These are phyloP conservation scores for Leucaena leucocephala DNA, from an alignment of 306 rosid genomes.

Conservation along the genomic window DNA sequence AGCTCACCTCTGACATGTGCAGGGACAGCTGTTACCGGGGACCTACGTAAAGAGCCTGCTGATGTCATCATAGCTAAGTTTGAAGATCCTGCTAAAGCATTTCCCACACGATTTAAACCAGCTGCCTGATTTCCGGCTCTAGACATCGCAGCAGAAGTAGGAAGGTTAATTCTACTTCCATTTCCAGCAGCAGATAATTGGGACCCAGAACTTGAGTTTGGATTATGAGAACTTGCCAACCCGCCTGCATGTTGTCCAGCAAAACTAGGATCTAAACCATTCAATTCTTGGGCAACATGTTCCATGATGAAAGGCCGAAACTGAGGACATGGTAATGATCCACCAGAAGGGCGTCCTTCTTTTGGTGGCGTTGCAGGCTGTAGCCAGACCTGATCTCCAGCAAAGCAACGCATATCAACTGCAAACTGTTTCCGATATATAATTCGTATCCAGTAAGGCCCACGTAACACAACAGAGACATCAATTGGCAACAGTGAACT, in stretches of 20 bases:
- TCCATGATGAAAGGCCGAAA: conserved; percentile 99
- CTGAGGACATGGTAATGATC: conserved; percentile 97
- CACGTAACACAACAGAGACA: conserved; percentile 98
- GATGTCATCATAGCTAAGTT: conserved; percentile 72
- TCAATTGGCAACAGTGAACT: conserved; percentile 97
- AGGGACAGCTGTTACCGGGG: conserved; percentile 91
- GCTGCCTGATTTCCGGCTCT: conserved; percentile 80
- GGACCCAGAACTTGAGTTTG: conserved; percentile 64
- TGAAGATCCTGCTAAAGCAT: conserved; percentile 76
- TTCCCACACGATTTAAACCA: conserved; percentile 78
- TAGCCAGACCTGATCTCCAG: conserved; percentile 99
- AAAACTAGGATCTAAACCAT: conserved; percentile 87
- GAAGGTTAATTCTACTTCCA: conserved; percentile 74
- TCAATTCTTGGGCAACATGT: conserved; percentile 98
- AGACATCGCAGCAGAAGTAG: conserved; percentile 74
- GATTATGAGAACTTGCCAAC: conserved; percentile 64
- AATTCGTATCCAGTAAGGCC: conserved; percentile 97
- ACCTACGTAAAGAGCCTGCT: conserved; percentile 70
- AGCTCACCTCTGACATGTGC: conserved; percentile 96
- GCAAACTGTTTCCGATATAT: conserved; percentile 93
- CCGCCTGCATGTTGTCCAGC: conserved; percentile 78
- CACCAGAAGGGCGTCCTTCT: conserved; percentile 85
- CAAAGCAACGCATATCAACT: conserved; percentile 99
- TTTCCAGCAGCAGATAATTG: conserved; percentile 70
- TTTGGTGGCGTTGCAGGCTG: conserved; percentile 99